Conservation (phyloP, 2,329 filamentous ascomycete species). For the Malbranchea cinnamomea region DNA sequence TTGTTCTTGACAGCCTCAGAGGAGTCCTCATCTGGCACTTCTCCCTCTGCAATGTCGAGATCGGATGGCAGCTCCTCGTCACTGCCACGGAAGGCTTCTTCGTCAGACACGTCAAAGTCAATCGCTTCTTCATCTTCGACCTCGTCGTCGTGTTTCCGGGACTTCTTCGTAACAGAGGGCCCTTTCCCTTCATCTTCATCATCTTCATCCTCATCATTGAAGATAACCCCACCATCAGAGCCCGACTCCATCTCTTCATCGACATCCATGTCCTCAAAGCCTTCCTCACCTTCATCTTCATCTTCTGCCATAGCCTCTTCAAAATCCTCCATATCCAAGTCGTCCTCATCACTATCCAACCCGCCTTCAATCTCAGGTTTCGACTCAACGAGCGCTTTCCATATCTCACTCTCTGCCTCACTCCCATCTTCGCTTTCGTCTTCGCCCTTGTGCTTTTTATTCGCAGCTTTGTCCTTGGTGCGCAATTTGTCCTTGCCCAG, state of each 20-base stretch:
- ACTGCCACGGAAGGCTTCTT: conserved; percentile 34
- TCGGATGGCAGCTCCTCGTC: conserved; percentile 41
- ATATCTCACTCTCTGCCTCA: conserved; percentile 67
- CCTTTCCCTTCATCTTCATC: conserved; percentile 19
- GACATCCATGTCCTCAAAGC: conserved; percentile 22
- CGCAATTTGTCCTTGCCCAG: conserved; percentile 48
- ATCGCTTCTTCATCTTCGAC: conserved; percentile 36
- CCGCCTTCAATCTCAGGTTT: conserved; percentile 58
- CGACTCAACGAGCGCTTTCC: conserved; percentile 75
- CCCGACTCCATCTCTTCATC: conserved; percentile 30
- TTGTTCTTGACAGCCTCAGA: conserved; percentile 29
- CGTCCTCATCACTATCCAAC: conserved; percentile 43
- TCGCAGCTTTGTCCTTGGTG: conserved; percentile 42
- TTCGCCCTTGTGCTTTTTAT: conserved; percentile 33
- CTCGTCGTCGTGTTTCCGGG: conserved; percentile 12
- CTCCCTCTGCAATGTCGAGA: conserved; percentile 30
- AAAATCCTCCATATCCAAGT: conserved; percentile 40
- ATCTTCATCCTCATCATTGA: conserved; percentile 32
- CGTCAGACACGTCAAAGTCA: conserved; percentile 33
- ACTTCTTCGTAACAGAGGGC: no score
- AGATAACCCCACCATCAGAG: conserved; percentile 30
- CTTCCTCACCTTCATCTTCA: conserved; percentile 27
- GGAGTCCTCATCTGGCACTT: conserved; percentile 20
- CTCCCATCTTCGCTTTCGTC: conserved; percentile 33
- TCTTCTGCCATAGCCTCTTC: conserved; percentile 37